A percentile compares a stretch with the other conserved stretches of the same genome.
Evolutionary conservation across 805 yeast genomes (phyloP).

Genomic region (Deakozyma indianensis): DNA sequence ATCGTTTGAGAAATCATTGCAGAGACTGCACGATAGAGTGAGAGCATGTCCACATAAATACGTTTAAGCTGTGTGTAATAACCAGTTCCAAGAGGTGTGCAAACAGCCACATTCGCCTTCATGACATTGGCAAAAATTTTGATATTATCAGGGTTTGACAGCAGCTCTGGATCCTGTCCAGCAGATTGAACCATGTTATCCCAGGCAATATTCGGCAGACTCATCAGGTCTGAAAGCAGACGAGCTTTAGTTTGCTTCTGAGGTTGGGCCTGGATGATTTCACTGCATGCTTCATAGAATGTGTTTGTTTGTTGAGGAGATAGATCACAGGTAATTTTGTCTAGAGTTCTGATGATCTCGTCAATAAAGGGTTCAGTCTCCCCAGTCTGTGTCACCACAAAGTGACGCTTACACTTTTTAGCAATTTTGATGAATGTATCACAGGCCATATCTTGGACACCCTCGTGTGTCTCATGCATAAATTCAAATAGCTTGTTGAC

Average conservation of each 20-base stretch:
- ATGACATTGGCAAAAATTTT: slow-evolving; percentile 86
- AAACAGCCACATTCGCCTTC: slow-evolving; percentile 90
- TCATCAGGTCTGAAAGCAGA: slow-evolving; percentile 67
- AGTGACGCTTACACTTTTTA: slow-evolving; percentile 87
- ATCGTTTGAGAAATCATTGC: slow-evolving; percentile 71
- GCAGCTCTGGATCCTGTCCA: slow-evolving; percentile 63
- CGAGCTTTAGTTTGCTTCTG: slow-evolving; percentile 54
- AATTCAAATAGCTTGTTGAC: slow-evolving; percentile 91
- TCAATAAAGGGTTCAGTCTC: slow-evolving; percentile 86
- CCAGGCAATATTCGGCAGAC: slow-evolving; percentile 92
- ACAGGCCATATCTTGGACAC: slow-evolving; percentile 99
- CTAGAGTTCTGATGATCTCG: slow-evolving; percentile 74
- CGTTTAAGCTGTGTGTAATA: slow-evolving; percentile 77
- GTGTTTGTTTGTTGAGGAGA: slow-evolving; percentile 97
- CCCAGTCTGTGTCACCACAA: slow-evolving; percentile 72
- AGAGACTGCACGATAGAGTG: slow-evolving; percentile 78
- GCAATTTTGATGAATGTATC: slow-evolving; percentile 96
- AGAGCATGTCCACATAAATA: slow-evolving; percentile 80
- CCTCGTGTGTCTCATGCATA: slow-evolving; percentile 99
- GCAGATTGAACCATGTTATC: slow-evolving; percentile 74
- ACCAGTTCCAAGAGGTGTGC: slow-evolving; percentile 86
- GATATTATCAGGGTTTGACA: slow-evolving; percentile 57
- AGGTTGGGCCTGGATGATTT: slow-evolving; percentile 78
- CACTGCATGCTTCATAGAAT: slow-evolving; percentile 94
- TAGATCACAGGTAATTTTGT: slow-evolving; percentile 75